Evolutionary conservation across 1,284 basidiomycete genomes (phyloP).

Genomic region (Tremellales sp.): DNA sequence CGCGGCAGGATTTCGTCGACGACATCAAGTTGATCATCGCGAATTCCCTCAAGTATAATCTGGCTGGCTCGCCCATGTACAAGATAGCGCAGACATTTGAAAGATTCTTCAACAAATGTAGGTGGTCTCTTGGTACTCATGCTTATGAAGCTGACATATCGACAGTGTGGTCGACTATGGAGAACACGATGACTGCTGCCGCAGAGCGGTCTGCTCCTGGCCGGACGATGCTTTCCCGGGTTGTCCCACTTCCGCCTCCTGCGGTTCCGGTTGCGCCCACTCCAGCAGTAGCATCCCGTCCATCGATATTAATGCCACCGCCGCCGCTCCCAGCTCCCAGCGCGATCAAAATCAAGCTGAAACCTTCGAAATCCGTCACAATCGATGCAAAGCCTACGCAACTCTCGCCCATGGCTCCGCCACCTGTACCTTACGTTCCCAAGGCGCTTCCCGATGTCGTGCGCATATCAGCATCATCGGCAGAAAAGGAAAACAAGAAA

Average conservation of each 20-base stretch:
- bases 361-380: conserved; percentile 28
- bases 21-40: conserved; percentile 85
- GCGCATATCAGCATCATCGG: not conserved
- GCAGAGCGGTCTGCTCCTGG: not conserved
- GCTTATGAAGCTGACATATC: not conserved
- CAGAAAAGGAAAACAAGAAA: conserved; percentile 18
- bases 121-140: conserved; percentile 42
- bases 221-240: no score
- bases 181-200: conserved; percentile 29
- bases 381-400: conserved; percentile 14
- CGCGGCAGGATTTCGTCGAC: conserved; percentile 74
- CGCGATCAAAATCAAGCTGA: conserved; percentile 33
- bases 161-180: conserved; percentile 37
- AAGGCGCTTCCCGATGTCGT: conserved; percentile 9
- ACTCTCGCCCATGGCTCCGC: conserved; percentile 40
- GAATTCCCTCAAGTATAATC: conserved; percentile 87
- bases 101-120: conserved; percentile 77
- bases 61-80: conserved; percentile 65
- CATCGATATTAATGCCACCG: conserved; percentile 39
- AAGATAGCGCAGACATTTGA: conserved; percentile 74
- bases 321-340: conserved; percentile 1
- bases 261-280: conserved; percentile 4
- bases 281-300: conserved; percentile 2
- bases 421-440: conserved; percentile 29
- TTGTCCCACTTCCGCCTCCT: conserved; percentile 2